A percentile compares a stretch with the other conserved stretches of the same genome.
Conservation (phyloP, 176 grass and related monocot genomes). For the Avena atlantica region DNA sequence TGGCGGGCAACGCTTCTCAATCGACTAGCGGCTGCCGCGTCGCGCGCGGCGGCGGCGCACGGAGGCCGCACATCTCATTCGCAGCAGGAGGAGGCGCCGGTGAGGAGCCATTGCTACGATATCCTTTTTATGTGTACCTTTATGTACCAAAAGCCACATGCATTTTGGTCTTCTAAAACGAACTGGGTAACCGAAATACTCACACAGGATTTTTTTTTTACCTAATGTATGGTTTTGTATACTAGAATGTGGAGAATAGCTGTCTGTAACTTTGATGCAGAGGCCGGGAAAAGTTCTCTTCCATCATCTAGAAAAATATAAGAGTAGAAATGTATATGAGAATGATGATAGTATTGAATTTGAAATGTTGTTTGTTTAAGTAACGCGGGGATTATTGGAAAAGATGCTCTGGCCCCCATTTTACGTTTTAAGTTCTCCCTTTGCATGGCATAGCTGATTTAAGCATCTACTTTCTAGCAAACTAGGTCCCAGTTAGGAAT, state of each 20-base stretch:
- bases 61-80: conserved; percentile 13
- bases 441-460: neutral
- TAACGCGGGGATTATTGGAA: neutral
- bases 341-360: neutral
- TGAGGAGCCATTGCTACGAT: neutral
- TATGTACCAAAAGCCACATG: neutral
- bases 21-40: neutral
- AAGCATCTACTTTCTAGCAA: neutral
- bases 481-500: neutral
- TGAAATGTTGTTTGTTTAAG: neutral
- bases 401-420: neutral
- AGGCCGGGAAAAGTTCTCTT: neutral
- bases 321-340: neutral
- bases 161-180: neutral
- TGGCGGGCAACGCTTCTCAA: neutral
- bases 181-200: neutral
- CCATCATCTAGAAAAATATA: neutral
- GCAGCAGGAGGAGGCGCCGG: neutral
- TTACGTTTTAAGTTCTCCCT: neutral
- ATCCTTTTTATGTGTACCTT: neutral
- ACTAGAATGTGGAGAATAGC: neutral
- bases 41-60: neutral
- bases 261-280: neutral
- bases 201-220: neutral
- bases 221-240: neutral